A percentile compares a stretch with the other conserved stretches of the same genome.
Conservation (phyloP, 768 basidiomycete genomes). For the Pulveroboletus ravenelii region DNA sequence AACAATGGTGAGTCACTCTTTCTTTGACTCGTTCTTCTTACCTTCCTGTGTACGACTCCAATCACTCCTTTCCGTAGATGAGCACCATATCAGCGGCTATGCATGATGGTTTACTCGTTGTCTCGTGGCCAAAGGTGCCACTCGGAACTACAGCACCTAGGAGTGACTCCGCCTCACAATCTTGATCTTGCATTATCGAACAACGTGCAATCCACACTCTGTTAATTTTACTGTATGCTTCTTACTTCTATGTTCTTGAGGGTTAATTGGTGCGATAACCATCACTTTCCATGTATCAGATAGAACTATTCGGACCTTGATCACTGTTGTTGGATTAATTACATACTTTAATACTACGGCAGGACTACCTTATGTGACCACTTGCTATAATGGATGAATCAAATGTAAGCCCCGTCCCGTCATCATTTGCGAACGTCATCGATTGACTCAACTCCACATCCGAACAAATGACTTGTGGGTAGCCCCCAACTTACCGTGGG, state of each 20-base stretch:
- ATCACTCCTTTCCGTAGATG: conserved; percentile 19
- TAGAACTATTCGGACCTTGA: background rate
- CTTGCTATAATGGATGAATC: background rate
- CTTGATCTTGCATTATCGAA: conserved; percentile 2
- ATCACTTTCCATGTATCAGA: background rate
- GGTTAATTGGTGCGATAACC: conserved; percentile 11
- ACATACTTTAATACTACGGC: background rate
- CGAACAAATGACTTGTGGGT: no score
- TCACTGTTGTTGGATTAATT: background rate
- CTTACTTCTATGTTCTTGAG: background rate
- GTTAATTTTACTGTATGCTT: conserved; percentile 7
- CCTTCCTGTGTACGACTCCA: background rate
- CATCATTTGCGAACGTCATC: no score
- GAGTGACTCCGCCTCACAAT: background rate
- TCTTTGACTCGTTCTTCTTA: background rate
- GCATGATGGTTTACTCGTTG: conserved; percentile 35
- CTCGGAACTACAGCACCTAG: conserved; percentile 10
- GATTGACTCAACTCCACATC: no score
- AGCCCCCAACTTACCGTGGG: conserved; percentile 34
- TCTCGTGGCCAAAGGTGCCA: conserved; percentile 36
- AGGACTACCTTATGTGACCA: background rate
- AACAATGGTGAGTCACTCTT: conserved; percentile 29
- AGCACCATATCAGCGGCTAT: conserved; percentile 37
- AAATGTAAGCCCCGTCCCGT: background rate
- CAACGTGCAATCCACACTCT: background rate